phyloP scores from a whole-genome alignment of 129 eudicot species.

The Deinandra increscens region DNA sequence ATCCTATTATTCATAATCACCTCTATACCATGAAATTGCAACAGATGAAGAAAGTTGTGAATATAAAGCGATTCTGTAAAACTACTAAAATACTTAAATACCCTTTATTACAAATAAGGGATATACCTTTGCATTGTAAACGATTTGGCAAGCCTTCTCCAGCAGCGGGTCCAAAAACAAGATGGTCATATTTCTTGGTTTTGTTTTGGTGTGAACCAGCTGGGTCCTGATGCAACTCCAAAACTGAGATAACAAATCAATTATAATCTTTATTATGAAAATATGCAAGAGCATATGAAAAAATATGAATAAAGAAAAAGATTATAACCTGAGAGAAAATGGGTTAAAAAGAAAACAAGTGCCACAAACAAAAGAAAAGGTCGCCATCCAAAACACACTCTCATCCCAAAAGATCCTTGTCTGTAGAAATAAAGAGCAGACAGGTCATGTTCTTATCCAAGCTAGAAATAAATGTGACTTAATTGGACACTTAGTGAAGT shows the following conservation, averaged over 20 bases:
- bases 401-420: constrained; percentile 50
- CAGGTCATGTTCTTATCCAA: not conserved
- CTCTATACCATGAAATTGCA: constrained; percentile 10
- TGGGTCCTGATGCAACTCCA: constrained; percentile 55
- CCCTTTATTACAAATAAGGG: constrained; percentile 8
- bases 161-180: constrained; percentile 83
- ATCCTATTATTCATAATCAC: not conserved
- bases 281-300: constrained; percentile 6
- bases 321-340: constrained; percentile 61
- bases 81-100: constrained; percentile 19
- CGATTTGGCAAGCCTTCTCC: constrained; percentile 86
- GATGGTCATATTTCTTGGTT: constrained; percentile 59
- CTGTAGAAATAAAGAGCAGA: constrained; percentile 26
- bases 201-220: constrained; percentile 34
- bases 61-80: not conserved
- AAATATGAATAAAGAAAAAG: not conserved
- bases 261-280: not conserved
- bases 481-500: constrained; percentile 1
- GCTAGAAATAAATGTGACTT: not conserved
- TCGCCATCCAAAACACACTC: constrained; percentile 74
- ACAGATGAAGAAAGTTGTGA: not conserved
- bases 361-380: constrained; percentile 62
- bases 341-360: constrained; percentile 54
- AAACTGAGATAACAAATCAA: constrained; percentile 41
- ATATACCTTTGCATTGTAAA: constrained; percentile 79